Base-by-base conservation (phyloP, 257 asterid genomes). In the Nicotiana tomentosiformis region DNA sequence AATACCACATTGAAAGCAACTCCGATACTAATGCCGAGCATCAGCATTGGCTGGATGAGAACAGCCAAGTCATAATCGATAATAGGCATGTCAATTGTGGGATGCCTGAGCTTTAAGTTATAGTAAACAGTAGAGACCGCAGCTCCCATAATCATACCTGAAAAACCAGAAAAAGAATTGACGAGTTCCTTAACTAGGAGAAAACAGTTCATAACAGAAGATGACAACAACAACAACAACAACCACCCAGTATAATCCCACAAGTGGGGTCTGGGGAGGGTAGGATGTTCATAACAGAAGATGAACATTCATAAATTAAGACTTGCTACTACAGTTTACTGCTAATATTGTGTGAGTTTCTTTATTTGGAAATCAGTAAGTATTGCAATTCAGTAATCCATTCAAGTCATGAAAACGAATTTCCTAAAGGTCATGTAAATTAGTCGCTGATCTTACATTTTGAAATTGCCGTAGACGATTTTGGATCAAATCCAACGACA, bases 141-240 rank as follows among this genome's bases (percentile, higher is more conserved):
- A 82, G 94, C 99, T 69, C 99, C 99, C 99, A 93, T 96, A 86
- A 96, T 96, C 99, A 96, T 96, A 91, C 98, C 99, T 96, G 91
- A 57, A 85, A 43, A 82, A 68, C 58, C 81, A 72, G 72, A 68
- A 51, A 74, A 29, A 51, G 26, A 14, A 74, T 57, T 20, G 11
- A 20, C 5, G 58, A 70, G 17, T 68, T 12, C 37, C 51, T 66
- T 67, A 17, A 67, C 51, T 3, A 37, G 14, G 56, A 37, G 29
- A 43, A 72, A 43, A 11, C 49, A 39, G 33, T 39, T 70, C 77
- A 69, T 37, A 37, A 43, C 78, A 20, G 37, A 46, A 72, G 11
- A 69, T n/a, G 33, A 39, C 23, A 20, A 20, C 23, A 20, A 20
- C 23, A 20, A 20, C 23, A 20, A 20, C 23, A 20, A 20, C 23